phyloP scores from a whole-genome alignment of 805 yeast species.

The Hanseniaspora lindneri region DNA sequence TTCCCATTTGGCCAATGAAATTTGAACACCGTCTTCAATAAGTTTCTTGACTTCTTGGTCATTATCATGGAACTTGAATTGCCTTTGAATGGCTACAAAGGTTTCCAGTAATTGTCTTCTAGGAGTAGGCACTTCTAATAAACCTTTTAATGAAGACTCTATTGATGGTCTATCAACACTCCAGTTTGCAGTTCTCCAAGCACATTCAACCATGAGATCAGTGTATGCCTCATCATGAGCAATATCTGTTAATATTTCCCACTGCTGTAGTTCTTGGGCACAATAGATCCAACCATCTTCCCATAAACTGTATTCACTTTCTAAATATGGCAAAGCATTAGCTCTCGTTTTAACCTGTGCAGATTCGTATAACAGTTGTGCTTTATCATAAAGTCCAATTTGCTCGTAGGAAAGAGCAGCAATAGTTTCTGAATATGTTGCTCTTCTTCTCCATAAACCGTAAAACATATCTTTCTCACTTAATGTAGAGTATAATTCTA shows the following conservation, averaged over 20 bases:
- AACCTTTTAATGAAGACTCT: constrained; percentile 86
- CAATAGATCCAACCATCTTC: constrained; percentile 97
- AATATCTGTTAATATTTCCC: constrained; percentile 93
- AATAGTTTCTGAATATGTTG: constrained; percentile 85
- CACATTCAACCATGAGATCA: constrained; percentile 89
- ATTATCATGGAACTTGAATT: constrained; percentile 79
- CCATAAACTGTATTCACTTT: constrained; percentile 91
- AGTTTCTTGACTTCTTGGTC: constrained; percentile 71
- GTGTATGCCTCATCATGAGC: constrained; percentile 98
- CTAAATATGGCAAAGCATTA: constrained; percentile 90
- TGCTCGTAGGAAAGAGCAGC: constrained; percentile 91
- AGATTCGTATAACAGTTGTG: constrained; percentile 83
- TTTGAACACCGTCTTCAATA: constrained; percentile 93
- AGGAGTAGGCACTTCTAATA: constrained; percentile 98
- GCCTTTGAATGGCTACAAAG: constrained; percentile 82
- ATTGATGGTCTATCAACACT: constrained; percentile 85
- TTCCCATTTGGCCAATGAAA: constrained; percentile 86
- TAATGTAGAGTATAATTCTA: constrained; percentile 74
- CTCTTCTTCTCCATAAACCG: constrained; percentile 94
- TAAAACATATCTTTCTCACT: constrained; percentile 96
- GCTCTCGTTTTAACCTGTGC: constrained; percentile 95
- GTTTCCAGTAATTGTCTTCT: constrained; percentile 93
- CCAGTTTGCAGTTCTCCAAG: constrained; percentile 99
- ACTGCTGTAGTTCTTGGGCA: constrained; percentile 92
- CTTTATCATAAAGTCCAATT: constrained; percentile 87